Base-by-base conservation (phyloP, 2,329 filamentous ascomycete genomes). In the Fusarium sarcochroum region DNA sequence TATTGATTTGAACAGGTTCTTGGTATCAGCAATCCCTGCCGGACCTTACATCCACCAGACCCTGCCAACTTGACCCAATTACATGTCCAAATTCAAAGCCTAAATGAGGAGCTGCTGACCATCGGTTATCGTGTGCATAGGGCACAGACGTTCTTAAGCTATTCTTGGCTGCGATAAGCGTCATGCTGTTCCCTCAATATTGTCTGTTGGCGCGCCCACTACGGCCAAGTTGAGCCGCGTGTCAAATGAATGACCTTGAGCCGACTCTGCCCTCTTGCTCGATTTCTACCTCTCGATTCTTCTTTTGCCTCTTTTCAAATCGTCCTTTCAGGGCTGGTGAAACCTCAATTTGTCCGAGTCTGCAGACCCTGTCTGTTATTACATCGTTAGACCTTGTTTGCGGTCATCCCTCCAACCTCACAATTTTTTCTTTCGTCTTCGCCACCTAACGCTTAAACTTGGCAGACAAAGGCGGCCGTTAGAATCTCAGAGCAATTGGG, bases 121-220 rank as follows among this genome's bases (percentile, higher is more conserved):
- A 49, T 70, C 67, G 67, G 63, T 35, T 70, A 70, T 70, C 67
- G 67, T 64, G 53, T 46, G 66, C 66, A 63, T 61, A 55, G 66
- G 47, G 66, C 58, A 46, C 44, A 47, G 52, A 35, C 52, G 37
- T 58, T 67, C 38, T 63, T 58, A 44, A 48, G 51, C 53, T 51
- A 53, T 68, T 49, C 65, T 56, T 63, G 51, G 56, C 49, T 64
- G 69, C 68, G 71, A 72, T 73, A 73, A 73, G 71, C 71, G 71
- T 70, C 70, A 73, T 66, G 58, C 61, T 60, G 45, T 60, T 69
- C 54, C 27, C 51, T 55, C 34, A 30, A 20, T 32, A 25, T 37
- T 51, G 32, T 45, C 45, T 46, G 56, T 69, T 56, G 57, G 55
- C 63, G 66, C 58, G 57, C 67, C 63, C 63, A 57, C 64, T 64